Base-by-base conservation (phyloP, 1,284 basidiomycete genomes). In the Omphalotus olearius region DNA sequence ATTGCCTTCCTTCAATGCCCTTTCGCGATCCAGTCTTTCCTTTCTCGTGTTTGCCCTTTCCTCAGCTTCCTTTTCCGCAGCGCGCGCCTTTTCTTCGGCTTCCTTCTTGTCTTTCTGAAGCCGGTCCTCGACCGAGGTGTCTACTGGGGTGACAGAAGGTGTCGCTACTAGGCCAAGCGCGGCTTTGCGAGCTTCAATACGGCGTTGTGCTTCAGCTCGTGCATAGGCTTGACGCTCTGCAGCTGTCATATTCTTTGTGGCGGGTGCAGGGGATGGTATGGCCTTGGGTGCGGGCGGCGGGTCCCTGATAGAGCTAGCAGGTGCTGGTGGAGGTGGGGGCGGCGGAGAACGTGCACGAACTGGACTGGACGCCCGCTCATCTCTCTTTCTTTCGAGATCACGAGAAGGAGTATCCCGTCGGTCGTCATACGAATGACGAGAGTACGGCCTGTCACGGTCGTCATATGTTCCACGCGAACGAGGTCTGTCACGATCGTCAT, bases 161-260 rank as follows among this genome's bases (percentile, higher is more conserved):
- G 79, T 67, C 1, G 79, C 73, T 2, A 89, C 76, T 26, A 86
- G 76, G 13, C 97, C 96, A 2, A 98, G 79, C 7, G 88, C 88
- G 38, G 85, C 82, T 78, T 92, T 93, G 28, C 96, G 88, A 40
- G 88, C 93, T 60, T 93, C 83, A 35, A 98, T 83, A 41, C 90
- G 82, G 17, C 85, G 80, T 62, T 91, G 85, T 1, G 93, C 96
- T 66, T 97, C 85, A 2, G 84, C 85, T 16, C 83, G 83, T 57
- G 91, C 82, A 64, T 79, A 93, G 0, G 90, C 92, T 50, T 82
- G 76, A 9, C 92, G 84, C 64, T 98, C 91, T 58, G 88, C 93
- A 0, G 86, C 73, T 0, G 91, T 87, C 89, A 98, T 92, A 55
- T 80, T 85, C 67, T 88, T 88, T 44, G 73, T 68, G 68, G 68